These are phyloP conservation scores for Alternaria burnsii DNA, from an alignment of 2,329 filamentous ascomycete genomes.

Conservation along the genomic window DNA sequence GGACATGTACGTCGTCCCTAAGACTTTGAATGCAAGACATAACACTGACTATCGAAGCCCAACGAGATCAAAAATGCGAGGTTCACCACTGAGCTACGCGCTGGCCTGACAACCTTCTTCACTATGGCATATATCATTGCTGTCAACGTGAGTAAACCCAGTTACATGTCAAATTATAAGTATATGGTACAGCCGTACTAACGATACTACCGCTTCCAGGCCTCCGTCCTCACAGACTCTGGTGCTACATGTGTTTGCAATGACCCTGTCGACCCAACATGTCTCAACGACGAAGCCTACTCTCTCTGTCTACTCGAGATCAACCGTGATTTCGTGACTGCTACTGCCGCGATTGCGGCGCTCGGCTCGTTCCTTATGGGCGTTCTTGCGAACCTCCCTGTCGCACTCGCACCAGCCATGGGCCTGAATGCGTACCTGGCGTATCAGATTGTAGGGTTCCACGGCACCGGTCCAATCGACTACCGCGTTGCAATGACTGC, in stretches of 20 bases:
- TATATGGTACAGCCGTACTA: conserved; percentile 34
- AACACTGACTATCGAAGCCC: conserved; percentile 57
- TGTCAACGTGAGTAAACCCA: conserved; percentile 57
- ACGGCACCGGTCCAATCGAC: conserved; percentile 72
- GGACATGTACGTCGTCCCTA: conserved; percentile 73
- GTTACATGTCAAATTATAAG: conserved; percentile 22
- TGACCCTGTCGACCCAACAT: conserved; percentile 59
- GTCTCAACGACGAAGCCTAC: conserved; percentile 66
- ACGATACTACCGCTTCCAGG: conserved; percentile 14
- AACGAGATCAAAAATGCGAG: conserved; percentile 75
- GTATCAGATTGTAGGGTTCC: conserved; percentile 79
- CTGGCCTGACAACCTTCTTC: conserved; percentile 76
- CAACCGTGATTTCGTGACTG: conserved; percentile 82
- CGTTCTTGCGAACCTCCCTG: conserved; percentile 79
- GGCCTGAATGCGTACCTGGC: conserved; percentile 90
- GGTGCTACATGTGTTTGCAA: conserved; percentile 81
- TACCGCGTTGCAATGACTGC: conserved; percentile 82
- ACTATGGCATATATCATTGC: conserved; percentile 68
- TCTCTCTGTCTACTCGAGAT: conserved; percentile 68
- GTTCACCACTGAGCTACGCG: conserved; percentile 85
- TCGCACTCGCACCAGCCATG: conserved; percentile 77
- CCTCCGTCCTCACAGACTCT: conserved; percentile 72
- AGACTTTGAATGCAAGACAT: neutral
- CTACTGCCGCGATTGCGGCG: conserved; percentile 84
- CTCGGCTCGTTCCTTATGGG: conserved; percentile 83